Evolutionary conservation across 108 stramenopile species (phyloP), one percentile per base, ranked within the genome.

Genomic region (Cyclotella baltica): DNA sequence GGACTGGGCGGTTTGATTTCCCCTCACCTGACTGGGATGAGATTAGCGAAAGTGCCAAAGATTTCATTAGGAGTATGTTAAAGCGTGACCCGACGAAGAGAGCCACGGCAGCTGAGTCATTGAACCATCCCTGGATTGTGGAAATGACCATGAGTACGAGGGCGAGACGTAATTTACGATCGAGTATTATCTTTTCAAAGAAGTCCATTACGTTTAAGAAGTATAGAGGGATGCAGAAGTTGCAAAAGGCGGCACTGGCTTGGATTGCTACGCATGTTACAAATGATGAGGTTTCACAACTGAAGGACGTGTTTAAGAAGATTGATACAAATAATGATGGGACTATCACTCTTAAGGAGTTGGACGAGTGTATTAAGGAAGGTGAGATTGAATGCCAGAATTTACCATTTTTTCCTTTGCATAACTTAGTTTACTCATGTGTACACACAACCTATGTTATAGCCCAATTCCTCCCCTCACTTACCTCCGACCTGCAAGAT

Each of bases 11-110:
- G 51, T 92, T 91, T 62, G 94, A 95, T 66, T 95, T 92, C 67
- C 94, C 92, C 11, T 86, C 86, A n/a, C 92, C 92, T 0, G 92
- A 95, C 59, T 95, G 94, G 94, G 92, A 92, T 78, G 87, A 81
- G 31, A 90, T 92, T 53, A 88, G 86, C 47, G 70, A 68, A 29
- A 47, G 56, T 28, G 92, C 94, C 2, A 95, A 95, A 63, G 85
- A 92, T 35, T 95, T 95, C 68, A 90, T 95, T 15, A 75, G 70
- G 19, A 68, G 62, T 48, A 62, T 95, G 73, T 67, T 95, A 28
- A 78, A 81, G 53, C 86, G 89, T 28, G 84, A 90, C 57, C 90
- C 93, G 18, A 59, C 82, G 33, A 68, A 79, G 56, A 89, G 94
- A 67, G 85, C 91, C 11, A 94, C 90, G 16, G 94, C 94, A 35